These are phyloP conservation scores for Scleroderma citrinum DNA, from an alignment of 768 basidiomycete species.

Conservation along the genomic window DNA sequence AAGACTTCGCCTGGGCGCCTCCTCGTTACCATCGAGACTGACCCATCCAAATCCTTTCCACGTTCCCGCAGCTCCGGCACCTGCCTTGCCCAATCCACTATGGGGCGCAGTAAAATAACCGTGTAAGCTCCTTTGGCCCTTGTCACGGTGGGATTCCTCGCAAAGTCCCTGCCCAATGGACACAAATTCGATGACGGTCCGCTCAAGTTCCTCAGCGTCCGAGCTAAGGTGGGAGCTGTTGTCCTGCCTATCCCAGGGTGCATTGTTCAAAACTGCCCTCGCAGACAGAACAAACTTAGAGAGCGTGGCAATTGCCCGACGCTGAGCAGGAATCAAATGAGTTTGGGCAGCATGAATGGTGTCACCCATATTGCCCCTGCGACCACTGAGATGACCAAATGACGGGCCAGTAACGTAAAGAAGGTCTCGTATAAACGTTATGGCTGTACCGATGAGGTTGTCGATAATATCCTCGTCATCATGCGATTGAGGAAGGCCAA, in stretches of 20 bases:
- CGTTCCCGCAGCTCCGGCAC: constrained; percentile 44
- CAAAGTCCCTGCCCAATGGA: constrained; percentile 47
- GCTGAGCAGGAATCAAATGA: constrained; percentile 67
- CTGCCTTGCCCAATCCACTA: constrained; percentile 37
- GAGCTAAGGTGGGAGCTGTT: constrained; percentile 47
- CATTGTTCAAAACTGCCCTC: constrained; percentile 61
- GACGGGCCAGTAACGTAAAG: constrained; percentile 59
- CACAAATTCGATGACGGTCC: constrained; percentile 61
- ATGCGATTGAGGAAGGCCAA: constrained; percentile 38
- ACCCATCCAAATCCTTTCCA: constrained; percentile 56
- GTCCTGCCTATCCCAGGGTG: constrained; percentile 19
- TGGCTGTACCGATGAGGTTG: constrained; percentile 50
- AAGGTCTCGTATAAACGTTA: constrained; percentile 63
- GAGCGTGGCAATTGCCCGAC: constrained; percentile 80
- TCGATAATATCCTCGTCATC: constrained; percentile 58
- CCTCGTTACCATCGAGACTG: constrained; percentile 28
- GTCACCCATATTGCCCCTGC: constrained; percentile 15
- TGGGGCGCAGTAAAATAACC: constrained; percentile 33
- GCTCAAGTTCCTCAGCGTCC: constrained; percentile 69
- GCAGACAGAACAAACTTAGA: constrained; percentile 85
- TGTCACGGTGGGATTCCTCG: constrained; percentile 12
- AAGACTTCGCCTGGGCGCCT: constrained; percentile 24
- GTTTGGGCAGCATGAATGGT: constrained; percentile 41
- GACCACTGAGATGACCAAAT: constrained; percentile 49
- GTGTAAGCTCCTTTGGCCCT: constrained; percentile 29